Evolutionary conservation across 208 protist genomes (phyloP).

Genomic region (Crithidia acanthocephali): DNA sequence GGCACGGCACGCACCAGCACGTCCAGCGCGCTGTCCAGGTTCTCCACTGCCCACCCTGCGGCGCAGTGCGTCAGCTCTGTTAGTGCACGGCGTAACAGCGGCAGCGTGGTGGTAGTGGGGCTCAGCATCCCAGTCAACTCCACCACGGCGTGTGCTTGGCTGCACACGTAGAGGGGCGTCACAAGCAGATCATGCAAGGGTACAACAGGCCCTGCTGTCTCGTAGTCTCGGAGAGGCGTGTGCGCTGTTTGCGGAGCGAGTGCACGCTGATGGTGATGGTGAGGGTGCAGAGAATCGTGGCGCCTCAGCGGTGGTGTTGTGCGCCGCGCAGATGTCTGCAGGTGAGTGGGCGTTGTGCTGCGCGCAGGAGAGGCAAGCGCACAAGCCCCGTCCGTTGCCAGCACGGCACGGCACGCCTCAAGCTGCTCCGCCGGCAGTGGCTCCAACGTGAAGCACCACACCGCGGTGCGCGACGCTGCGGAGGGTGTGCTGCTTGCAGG

Average conservation of each 20-base stretch:
- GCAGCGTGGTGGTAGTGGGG: no score
- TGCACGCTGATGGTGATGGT: not conserved
- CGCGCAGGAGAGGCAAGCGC: no score
- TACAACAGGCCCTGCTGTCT: not conserved
- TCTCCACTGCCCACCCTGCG: no score
- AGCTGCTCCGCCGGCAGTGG: conserved; percentile 30
- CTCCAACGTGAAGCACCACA: conserved; percentile 33
- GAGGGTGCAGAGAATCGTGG: not conserved
- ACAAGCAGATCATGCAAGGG: conserved; percentile 15
- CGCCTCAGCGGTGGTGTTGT: no score
- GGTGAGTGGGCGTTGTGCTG: no score
- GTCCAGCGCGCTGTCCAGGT: not conserved
- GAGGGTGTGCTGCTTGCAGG: no score
- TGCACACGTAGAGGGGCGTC: conserved; percentile 32
- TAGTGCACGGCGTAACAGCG: not conserved
- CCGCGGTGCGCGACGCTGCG: not conserved
- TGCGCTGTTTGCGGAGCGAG: no score
- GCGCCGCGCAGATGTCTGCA: no score
- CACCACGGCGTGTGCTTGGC: not conserved
- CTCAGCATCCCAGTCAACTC: not conserved
- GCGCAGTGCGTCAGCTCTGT: not conserved
- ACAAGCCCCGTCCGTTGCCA: not conserved
- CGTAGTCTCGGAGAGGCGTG: not conserved
- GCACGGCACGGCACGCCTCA: not conserved
- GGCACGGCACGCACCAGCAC: conserved; percentile 11